Evolutionary conservation across 2,329 filamentous ascomycete genomes (phyloP).

Genomic region (Aspergillus unguis): DNA sequence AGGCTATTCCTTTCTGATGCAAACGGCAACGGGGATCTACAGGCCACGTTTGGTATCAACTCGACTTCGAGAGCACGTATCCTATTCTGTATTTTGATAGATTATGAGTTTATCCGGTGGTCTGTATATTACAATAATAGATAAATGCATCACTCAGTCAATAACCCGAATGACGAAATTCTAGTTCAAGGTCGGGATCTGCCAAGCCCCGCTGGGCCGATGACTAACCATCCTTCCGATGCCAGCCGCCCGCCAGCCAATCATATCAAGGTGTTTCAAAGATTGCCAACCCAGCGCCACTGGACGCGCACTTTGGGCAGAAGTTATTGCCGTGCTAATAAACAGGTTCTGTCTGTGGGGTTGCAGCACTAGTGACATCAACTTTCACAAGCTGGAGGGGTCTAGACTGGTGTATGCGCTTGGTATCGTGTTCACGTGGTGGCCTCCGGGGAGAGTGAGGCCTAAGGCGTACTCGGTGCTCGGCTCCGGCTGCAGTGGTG

Average conservation of each 20-base stretch:
- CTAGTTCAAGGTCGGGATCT: constrained; percentile 16
- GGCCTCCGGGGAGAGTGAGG: background rate
- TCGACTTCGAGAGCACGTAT: too few relatives aligned
- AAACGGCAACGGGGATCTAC: too few relatives aligned
- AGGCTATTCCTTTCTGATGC: too few relatives aligned
- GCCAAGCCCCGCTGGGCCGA: constrained; percentile 8
- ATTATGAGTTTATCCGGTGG: too few relatives aligned
- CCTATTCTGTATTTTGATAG: too few relatives aligned
- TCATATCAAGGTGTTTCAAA: constrained; percentile 17
- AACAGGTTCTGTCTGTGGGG: background rate
- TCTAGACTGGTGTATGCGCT: too few relatives aligned
- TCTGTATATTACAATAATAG: background rate
- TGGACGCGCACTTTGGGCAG: constrained; percentile 25
- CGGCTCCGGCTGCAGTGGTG: too few relatives aligned
- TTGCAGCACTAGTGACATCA: too few relatives aligned
- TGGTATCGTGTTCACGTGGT: too few relatives aligned
- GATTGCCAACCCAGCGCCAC: constrained; percentile 22
- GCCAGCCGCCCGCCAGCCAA: constrained; percentile 23
- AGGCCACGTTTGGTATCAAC: too few relatives aligned
- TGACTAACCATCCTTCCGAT: constrained; percentile 15
- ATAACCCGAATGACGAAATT: constrained; percentile 20
- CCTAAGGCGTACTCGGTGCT: background rate
- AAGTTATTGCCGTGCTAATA: constrained; percentile 32
- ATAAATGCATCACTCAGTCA: constrained; percentile 3
- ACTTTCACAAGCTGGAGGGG: too few relatives aligned